Evolutionary conservation across 495 filamentous ascomycete genomes (phyloP).

Genomic region (Xylaria curta): DNA sequence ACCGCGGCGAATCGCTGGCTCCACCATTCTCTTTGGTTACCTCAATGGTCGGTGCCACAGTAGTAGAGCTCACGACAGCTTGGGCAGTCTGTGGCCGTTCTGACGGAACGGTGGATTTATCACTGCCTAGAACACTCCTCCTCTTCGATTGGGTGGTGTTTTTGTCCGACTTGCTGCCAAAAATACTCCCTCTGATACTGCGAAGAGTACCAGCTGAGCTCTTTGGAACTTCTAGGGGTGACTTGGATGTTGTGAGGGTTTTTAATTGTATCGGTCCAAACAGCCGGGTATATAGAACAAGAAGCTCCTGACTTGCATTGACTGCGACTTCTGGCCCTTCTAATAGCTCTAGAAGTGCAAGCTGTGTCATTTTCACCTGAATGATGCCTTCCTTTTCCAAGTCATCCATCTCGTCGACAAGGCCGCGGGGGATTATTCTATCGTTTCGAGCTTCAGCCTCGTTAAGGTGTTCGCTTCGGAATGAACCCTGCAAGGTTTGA

Average conservation of each 20-base stretch:
- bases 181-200: slow-evolving; percentile 76
- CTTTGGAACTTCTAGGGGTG: slow-evolving; percentile 62
- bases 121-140: slow-evolving; percentile 36
- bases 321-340: slow-evolving; percentile 85
- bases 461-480: slow-evolving; percentile 62
- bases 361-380: slow-evolving; percentile 92
- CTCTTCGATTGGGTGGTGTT: slow-evolving; percentile 36
- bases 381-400: slow-evolving; percentile 82
- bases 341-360: slow-evolving; percentile 79
- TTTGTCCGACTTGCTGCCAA: slow-evolving; percentile 62
- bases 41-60: slow-evolving; percentile 44
- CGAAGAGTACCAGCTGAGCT: slow-evolving; percentile 74
- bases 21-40: slow-evolving; percentile 47
- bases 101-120: slow-evolving; percentile 39
- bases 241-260: slow-evolving; percentile 39
- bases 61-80: slow-evolving; percentile 41
- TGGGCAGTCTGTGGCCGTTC: slow-evolving; percentile 54
- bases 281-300: slow-evolving; percentile 78
- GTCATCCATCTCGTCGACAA: slow-evolving; percentile 75
- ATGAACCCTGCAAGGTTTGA: slow-evolving; percentile 49
- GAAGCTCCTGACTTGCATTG: slow-evolving; percentile 79
- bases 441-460: slow-evolving; percentile 48
- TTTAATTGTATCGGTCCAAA: slow-evolving; percentile 65
- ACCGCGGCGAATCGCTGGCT: slow-evolving; percentile 38
- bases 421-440: slow-evolving; percentile 48